Conservation (phyloP, 2,329 filamentous ascomycete species). For the Neospermospora avenae region DNA sequence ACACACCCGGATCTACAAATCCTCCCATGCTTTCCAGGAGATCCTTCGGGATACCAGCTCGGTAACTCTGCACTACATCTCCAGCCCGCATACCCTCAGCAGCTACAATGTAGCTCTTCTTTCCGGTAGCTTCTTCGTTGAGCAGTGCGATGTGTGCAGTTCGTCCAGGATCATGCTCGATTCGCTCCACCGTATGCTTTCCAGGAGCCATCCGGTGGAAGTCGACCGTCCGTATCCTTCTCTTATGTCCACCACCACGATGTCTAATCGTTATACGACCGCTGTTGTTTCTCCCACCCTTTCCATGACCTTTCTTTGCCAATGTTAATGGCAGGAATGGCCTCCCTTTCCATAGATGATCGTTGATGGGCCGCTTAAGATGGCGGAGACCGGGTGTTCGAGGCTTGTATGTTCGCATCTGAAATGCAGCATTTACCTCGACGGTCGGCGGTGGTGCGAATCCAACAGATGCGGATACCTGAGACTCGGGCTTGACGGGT, state of each 20-base stretch:
- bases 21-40: conserved; percentile 91
- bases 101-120: conserved; percentile 90
- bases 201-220: conserved; percentile 77
- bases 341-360: conserved; percentile 93
- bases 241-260: conserved; percentile 86
- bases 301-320: conserved; percentile 86
- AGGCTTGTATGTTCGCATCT: conserved; percentile 83
- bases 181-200: conserved; percentile 83
- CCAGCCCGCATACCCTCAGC: conserved; percentile 90
- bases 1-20: conserved; percentile 86
- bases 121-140: conserved; percentile 68
- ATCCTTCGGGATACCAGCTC: conserved; percentile 81
- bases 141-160: conserved; percentile 90
- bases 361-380: conserved; percentile 87
- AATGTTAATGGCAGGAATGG: conserved; percentile 81
- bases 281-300: conserved; percentile 87
- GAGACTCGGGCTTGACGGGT: conserved; percentile 36
- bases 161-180: conserved; percentile 93
- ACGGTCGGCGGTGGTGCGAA: conserved; percentile 46
- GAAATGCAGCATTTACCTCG: conserved; percentile 37
- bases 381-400: conserved; percentile 90
- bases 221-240: conserved; percentile 88
- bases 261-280: conserved; percentile 87
- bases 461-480: conserved; percentile 36
- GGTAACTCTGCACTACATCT: conserved; percentile 89